A percentile compares a stretch with the other conserved stretches of the same genome.
phyloP scores from a whole-genome alignment of 1,284 basidiomycete genomes.

The Microbotryum saponariae region DNA sequence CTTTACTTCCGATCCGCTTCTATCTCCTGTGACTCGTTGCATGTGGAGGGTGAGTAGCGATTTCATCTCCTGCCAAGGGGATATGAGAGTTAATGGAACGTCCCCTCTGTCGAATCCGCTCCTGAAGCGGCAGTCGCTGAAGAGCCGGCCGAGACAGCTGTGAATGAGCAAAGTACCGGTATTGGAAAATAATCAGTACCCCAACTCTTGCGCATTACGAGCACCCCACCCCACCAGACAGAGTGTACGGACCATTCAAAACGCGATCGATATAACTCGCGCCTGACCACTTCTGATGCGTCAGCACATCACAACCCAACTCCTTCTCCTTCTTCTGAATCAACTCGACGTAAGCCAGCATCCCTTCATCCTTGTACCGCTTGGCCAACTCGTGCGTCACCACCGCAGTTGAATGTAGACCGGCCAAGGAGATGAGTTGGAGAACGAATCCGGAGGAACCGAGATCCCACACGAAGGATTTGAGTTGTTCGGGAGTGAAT shows the following conservation, averaged over 20 bases:
- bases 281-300: conserved; percentile 86
- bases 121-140: conserved; percentile 73
- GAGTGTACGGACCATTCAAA: conserved; percentile 20
- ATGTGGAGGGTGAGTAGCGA: too few species aligned
- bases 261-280: conserved; percentile 72
- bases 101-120: conserved; percentile 75
- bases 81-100: too few species aligned
- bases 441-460: conserved; percentile 81
- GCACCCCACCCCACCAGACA: neutral
- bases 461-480: conserved; percentile 83
- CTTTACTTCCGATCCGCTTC: too few species aligned
- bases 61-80: too few species aligned
- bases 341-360: conserved; percentile 78
- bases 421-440: conserved; percentile 77
- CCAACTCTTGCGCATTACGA: neutral
- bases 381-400: conserved; percentile 68
- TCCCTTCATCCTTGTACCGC: conserved; percentile 49
- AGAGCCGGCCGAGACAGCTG: conserved; percentile 63
- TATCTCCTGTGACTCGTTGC: too few species aligned
- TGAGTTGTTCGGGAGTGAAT: conserved; percentile 61
- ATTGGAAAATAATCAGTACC: neutral
- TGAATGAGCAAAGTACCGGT: neutral
- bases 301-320: conserved; percentile 83
- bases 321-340: conserved; percentile 81
- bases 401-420: conserved; percentile 75